Evolutionary conservation across 2,329 filamentous ascomycete species (phyloP).

Genomic region (Bipolaris zeicola): DNA sequence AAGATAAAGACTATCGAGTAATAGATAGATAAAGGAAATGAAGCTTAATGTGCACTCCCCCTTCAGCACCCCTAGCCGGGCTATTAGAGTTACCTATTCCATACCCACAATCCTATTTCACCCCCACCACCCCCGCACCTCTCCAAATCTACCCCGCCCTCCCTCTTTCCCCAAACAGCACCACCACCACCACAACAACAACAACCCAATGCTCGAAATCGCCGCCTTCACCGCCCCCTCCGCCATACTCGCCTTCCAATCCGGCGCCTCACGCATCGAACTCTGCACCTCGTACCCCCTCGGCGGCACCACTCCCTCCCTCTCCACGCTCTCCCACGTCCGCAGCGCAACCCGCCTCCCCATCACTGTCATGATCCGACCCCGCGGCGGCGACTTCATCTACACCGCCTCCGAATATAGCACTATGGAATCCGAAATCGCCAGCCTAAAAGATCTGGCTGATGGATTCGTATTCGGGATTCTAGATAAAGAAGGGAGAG

Average conservation of each 20-base stretch:
- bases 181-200: too few relatives aligned
- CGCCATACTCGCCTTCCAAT: slow-evolving; percentile 49
- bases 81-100: too few relatives aligned
- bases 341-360: slow-evolving; percentile 46
- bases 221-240: slow-evolving; percentile 56
- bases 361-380: slow-evolving; percentile 61
- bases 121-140: not conserved
- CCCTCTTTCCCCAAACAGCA: not conserved
- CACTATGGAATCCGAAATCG: slow-evolving; percentile 52
- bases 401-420: slow-evolving; percentile 52
- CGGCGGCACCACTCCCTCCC: slow-evolving; percentile 52
- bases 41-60: too few relatives aligned
- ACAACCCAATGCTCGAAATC: slow-evolving; percentile 52
- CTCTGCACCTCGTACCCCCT: slow-evolving; percentile 51
- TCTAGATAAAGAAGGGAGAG: slow-evolving; percentile 34
- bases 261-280: slow-evolving; percentile 59
- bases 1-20: too few relatives aligned
- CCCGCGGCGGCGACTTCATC: slow-evolving; percentile 54
- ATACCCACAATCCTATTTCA: too few relatives aligned
- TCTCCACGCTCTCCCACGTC: slow-evolving; percentile 30
- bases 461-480: slow-evolving; percentile 62
- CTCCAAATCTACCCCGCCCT: not conserved
- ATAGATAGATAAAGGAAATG: too few relatives aligned
- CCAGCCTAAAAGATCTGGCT: slow-evolving; percentile 43
- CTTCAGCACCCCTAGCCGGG: too few relatives aligned